Base-by-base conservation (phyloP, 2,329 filamentous ascomycete genomes). In the Byssochlamys sp. region DNA sequence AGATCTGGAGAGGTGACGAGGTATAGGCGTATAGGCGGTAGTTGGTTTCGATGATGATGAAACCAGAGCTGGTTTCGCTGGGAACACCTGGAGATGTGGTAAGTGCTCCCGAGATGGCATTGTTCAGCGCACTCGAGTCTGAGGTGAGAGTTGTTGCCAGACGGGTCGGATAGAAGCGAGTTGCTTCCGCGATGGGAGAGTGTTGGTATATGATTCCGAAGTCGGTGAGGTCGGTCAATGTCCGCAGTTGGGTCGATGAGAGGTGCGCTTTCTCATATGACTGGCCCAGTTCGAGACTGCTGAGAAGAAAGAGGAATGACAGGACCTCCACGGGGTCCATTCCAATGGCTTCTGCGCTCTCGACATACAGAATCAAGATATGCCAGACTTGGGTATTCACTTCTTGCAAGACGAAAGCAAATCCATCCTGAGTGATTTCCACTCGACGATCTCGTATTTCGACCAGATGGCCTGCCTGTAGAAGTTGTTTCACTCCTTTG, bases 1-100 rank as follows among this genome's bases (percentile, higher is more conserved):
- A 90, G 62, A 97, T 99, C 73, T 96, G 92, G 0, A 99, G 84
- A 0, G 91, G 90, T 0, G 91, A 96, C 33, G 88, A 87, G 5
- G 95, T 97, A 77, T 99, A 99, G 31, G 94, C 94, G 77, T 99
- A 99, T 64, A 99, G 78, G 27, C 94, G 89, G 77, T 96, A 97
- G 76, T 99, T 99, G 7, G 94, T 99, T 77, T 99, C 94, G 63
- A 99, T 84, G 67, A 99, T 91, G 69, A 99, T 90, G 77, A 90
- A 94, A 61, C 91, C 91, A 4, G 73, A 70, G 10, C 70, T 69
- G 5, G 70, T 60, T 52, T 70, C 67, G 26, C 62, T 64, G 54
- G 69, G 69, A 54, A 62, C 73, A 52, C 66, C 66, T 25, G 63
- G 60, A 39, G 72, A 70, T 1, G 72, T 68, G 10, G 69, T 66